phyloP scores from a whole-genome alignment of 208 protist genomes.

The Leishmania gerbilli region DNA sequence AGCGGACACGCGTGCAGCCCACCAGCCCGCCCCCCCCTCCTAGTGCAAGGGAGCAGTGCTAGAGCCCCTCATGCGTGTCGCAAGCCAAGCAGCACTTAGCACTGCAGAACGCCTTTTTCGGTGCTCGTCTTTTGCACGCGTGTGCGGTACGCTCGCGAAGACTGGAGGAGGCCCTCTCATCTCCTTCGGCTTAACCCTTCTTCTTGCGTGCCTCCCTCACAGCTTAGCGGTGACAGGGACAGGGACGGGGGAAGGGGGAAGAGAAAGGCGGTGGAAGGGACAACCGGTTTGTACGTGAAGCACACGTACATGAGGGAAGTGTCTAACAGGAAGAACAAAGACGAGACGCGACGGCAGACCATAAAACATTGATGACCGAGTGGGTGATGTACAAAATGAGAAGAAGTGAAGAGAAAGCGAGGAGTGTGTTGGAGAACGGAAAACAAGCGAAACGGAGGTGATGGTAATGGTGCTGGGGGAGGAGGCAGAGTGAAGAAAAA shows the following conservation, averaged over 20 bases:
- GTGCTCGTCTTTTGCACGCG: background rate
- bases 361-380: background rate
- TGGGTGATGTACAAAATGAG: background rate
- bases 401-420: background rate
- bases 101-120: background rate
- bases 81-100: background rate
- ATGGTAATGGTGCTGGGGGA: background rate
- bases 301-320: background rate
- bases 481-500: background rate
- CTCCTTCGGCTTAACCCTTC: background rate
- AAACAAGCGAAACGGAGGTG: background rate
- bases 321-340: conserved; percentile 2
- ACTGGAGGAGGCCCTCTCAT: background rate
- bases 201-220: background rate
- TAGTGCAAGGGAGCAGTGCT: background rate
- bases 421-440: background rate
- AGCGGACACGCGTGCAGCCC: background rate
- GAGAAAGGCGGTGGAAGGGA: background rate
- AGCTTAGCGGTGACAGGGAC: background rate
- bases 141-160: background rate
- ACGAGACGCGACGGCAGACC: background rate
- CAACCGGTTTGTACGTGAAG: background rate
- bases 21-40: background rate
- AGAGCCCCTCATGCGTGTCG: background rate
- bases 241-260: background rate